Percentiles rank a stretch among this genome's conserved stretches.
Evolutionary conservation across 2,329 filamentous ascomycete species (phyloP).

Genomic region (Diaporthe longicolla): DNA sequence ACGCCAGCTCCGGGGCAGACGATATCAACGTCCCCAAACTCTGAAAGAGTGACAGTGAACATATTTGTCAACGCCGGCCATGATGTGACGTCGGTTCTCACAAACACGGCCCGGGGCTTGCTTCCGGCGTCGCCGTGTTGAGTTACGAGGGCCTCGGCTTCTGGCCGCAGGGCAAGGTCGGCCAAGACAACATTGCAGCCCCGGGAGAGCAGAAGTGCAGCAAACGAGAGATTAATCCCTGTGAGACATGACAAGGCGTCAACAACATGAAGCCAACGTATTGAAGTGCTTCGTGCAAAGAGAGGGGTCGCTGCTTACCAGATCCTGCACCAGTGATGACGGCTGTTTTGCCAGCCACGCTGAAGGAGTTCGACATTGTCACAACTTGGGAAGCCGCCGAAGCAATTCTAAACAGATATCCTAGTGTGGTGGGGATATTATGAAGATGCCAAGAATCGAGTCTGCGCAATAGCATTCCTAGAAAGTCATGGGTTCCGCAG

Average conservation of each 20-base stretch:
- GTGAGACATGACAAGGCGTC: not conserved
- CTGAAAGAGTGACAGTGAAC: conserved; percentile 51
- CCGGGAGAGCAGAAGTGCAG: conserved; percentile 56
- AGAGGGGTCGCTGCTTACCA: conserved; percentile 51
- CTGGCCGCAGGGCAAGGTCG: conserved; percentile 59
- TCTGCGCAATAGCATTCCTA: not conserved
- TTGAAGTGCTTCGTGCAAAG: too few relatives aligned
- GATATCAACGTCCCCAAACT: conserved; percentile 58
- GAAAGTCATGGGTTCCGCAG: not conserved
- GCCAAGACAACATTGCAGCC: conserved; percentile 62
- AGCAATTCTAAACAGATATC: not conserved
- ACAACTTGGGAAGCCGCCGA: not conserved
- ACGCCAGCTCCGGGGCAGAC: conserved; percentile 63
- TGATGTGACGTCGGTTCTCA: conserved; percentile 60
- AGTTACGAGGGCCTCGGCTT: conserved; percentile 55
- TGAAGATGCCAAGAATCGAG: not conserved
- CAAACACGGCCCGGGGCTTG: conserved; percentile 55
- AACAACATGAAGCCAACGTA: not conserved
- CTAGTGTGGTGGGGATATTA: not conserved
- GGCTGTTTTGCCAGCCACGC: conserved; percentile 61
- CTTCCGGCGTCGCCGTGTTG: conserved; percentile 43
- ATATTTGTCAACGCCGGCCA: conserved; percentile 56
- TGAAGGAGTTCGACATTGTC: conserved; percentile 28
- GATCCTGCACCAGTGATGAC: conserved; percentile 69
- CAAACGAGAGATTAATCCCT: conserved; percentile 62